Evolutionary conservation across 371 early-diverging fungal genomes (phyloP).

Genomic region (Syncephalis plumigaleata): DNA sequence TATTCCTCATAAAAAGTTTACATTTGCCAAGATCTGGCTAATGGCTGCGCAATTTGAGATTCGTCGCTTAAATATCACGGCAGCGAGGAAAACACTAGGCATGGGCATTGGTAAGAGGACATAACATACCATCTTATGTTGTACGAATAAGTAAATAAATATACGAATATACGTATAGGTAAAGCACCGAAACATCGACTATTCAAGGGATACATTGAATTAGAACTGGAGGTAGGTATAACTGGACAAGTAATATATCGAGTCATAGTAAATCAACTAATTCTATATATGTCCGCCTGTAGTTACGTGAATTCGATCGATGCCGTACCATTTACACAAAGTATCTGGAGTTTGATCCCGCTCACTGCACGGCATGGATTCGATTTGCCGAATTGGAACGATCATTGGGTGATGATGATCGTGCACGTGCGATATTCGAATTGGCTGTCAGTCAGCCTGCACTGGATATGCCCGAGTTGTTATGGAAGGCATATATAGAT

Average conservation of each 20-base stretch:
- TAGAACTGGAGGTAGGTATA: slow-evolving; percentile 39
- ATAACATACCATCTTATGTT: not conserved
- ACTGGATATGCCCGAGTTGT: slow-evolving; percentile 89
- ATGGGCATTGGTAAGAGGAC: slow-evolving; percentile 47
- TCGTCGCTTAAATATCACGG: slow-evolving; percentile 48
- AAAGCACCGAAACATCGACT: slow-evolving; percentile 61
- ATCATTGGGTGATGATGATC: slow-evolving; percentile 71
- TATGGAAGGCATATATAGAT: slow-evolving; percentile 96
- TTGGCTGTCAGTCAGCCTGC: slow-evolving; percentile 70
- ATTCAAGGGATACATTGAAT: slow-evolving; percentile 90
- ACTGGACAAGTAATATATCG: no score
- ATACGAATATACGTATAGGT: slow-evolving; percentile 2
- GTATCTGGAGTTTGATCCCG: slow-evolving; percentile 67
- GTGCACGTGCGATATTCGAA: slow-evolving; percentile 76
- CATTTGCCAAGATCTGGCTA: slow-evolving; percentile 94
- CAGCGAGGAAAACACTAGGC: slow-evolving; percentile 76
- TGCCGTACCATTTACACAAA: slow-evolving; percentile 76
- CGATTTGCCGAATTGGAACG: slow-evolving; percentile 84
- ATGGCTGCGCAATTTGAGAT: slow-evolving; percentile 82
- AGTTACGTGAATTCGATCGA: slow-evolving; percentile 87
- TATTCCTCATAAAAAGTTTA: slow-evolving; percentile 85
- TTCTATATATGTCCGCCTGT: no score
- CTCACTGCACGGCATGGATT: slow-evolving; percentile 84
- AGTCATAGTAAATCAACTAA: no score
- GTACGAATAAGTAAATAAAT: not conserved